A percentile compares a stretch with the other conserved stretches of the same genome.
Evolutionary conservation across 805 yeast genomes (phyloP).

Genomic region (Candida orba): DNA sequence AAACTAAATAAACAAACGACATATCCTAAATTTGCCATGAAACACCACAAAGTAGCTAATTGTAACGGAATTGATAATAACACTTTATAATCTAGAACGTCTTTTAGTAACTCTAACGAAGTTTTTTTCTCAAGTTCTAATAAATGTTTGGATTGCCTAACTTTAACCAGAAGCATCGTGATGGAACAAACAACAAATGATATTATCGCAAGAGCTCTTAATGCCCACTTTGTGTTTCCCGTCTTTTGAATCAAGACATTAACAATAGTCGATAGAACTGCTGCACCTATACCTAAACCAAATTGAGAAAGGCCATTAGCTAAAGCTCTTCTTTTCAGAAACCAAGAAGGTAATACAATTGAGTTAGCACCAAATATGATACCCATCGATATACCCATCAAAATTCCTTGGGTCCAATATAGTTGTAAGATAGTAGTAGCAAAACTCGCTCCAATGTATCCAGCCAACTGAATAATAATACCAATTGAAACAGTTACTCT

Average conservation of each 20-base stretch:
- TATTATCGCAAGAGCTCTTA: conserved; percentile 37
- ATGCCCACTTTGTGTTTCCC: conserved; percentile 40
- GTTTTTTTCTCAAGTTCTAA: conserved; percentile 9
- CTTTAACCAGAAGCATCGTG: conserved; percentile 37
- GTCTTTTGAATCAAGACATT: conserved; percentile 34
- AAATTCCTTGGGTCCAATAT: conserved; percentile 44
- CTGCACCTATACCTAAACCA: conserved; percentile 51
- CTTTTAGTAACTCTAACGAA: conserved; percentile 19
- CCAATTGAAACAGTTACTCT: conserved; percentile 33
- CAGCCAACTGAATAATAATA: conserved; percentile 35
- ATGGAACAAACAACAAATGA: conserved; percentile 31
- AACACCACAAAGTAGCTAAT: conserved; percentile 31
- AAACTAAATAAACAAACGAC: conserved; percentile 39
- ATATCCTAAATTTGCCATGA: conserved; percentile 33
- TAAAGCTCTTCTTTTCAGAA: conserved; percentile 38
- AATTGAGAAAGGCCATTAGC: conserved; percentile 43
- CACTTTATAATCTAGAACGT: conserved; percentile 29
- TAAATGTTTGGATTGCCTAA: conserved; percentile 31
- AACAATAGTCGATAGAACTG: conserved; percentile 33
- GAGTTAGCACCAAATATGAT: conserved; percentile 46
- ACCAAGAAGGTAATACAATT: conserved; percentile 48
- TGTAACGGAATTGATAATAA: conserved; percentile 26
- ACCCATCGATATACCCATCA: conserved; percentile 44
- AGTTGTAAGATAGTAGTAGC: conserved; percentile 43
- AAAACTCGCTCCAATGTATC: conserved; percentile 45